These are phyloP conservation scores for Trichoderma breve DNA, from an alignment of 2,329 filamentous ascomycete species.

Conservation along the genomic window DNA sequence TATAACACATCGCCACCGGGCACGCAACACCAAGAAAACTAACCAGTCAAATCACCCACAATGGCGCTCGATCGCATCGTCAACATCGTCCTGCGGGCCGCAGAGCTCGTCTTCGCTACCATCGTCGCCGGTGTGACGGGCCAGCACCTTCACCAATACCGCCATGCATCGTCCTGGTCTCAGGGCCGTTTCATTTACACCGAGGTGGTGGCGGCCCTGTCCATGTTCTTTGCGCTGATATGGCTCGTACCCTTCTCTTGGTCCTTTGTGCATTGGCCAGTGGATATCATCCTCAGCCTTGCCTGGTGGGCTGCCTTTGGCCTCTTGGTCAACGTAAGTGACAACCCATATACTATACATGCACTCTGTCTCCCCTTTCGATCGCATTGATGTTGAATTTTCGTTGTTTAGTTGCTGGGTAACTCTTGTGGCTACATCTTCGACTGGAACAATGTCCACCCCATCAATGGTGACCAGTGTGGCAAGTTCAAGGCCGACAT, in stretches of 20 bases:
- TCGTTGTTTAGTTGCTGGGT: constrained; percentile 38
- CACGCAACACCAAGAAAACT: neutral
- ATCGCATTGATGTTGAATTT: neutral
- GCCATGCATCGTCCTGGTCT: constrained; percentile 50
- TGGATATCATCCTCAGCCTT: constrained; percentile 66
- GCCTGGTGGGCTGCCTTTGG: constrained; percentile 71
- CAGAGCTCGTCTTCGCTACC: constrained; percentile 65
- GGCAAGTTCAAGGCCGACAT: constrained; percentile 68
- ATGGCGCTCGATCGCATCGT: constrained; percentile 44
- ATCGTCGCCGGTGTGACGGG: constrained; percentile 71
- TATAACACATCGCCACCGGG: neutral
- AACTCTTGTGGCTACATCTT: constrained; percentile 56
- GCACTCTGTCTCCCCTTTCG: neutral
- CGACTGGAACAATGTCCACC: constrained; percentile 56
- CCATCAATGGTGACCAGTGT: constrained; percentile 52
- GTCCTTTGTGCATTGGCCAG: constrained; percentile 67
- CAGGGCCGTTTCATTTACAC: constrained; percentile 70
- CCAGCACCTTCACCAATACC: constrained; percentile 56
- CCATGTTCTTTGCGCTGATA: constrained; percentile 66
- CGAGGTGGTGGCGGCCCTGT: constrained; percentile 66
- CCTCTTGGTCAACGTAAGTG: constrained; percentile 59
- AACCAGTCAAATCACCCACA: neutral
- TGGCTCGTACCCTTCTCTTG: constrained; percentile 70
- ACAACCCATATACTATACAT: neutral
- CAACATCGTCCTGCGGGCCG: constrained; percentile 39